Base-by-base conservation (phyloP, 768 basidiomycete species). In the Boletus barrowsii region DNA sequence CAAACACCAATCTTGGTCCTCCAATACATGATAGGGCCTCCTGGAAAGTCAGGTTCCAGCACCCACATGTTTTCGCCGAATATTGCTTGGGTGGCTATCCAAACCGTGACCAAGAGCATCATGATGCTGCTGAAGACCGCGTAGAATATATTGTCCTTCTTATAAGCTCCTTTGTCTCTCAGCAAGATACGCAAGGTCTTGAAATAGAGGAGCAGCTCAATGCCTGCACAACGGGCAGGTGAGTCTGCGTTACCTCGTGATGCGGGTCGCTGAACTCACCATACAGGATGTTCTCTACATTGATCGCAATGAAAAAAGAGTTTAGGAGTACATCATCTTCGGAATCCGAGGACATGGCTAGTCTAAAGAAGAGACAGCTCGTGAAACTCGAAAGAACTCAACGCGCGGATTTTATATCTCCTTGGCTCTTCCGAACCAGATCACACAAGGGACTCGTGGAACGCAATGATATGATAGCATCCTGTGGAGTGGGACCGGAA, bases 51-150 rank as follows among this genome's bases (percentile, higher is more conserved):
- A 0, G 55, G 17, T n/a, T 74, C 52, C 1, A 68, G 33, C 17
- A 77, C 55, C 76, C 76, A 78, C 61, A 73, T 68, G 20, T 67
- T 49, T 55, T 70, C 57, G 7, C 66, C 66, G n/a, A 70, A 67
- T 3, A 67, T 15, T 3, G 51, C 48, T 11, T 55, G 40, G 5
- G 54, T 49, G 18, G 61, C 57, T 17, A 72, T 47, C 53, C 66
- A 72, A n/a, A 74, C 49, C 0, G 75, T 73, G 64, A 67, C 57
- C 17, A 62, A 61, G 26, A 70, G 43, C 8, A 72, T 30, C 56
- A 71, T 60, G 17, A 54, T 24, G 26, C 14, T 66, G 47, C 67
- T 68, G 42, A 70, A 68, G 37, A 57, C 5, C 41, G 42, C 57
- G 17, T 65, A 67, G 11, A 64, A 62, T 14, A 54, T 0, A 20